Evolutionary conservation across 352 stramenopile species (phyloP), one percentile per base, ranked within the genome.

Genomic region (Pythium sukuiense): DNA sequence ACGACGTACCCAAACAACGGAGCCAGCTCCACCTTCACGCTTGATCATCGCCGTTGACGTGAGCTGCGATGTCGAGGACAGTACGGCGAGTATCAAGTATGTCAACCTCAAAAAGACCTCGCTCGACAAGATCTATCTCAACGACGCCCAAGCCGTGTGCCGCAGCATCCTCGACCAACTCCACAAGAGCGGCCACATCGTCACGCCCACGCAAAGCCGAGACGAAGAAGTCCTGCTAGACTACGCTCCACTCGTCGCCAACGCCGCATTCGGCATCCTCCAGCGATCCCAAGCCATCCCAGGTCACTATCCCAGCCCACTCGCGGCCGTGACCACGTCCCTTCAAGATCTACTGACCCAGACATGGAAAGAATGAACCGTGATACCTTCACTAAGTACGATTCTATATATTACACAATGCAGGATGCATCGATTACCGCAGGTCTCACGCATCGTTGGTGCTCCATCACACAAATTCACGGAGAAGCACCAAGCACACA

Each of bases 1-100:
- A 3, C 49, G 61, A 37, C 52, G 60, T 39, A 74, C 18, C 33
- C 41, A 11, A 27, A 2, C 27, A 39, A 56, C 33, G 57, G 49
- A 6, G 27, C 66, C 30, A 12, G 26, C 14, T 3, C 33, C 45
- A 26, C 26, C 13, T 32, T 48, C 59, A 66, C 67, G 67, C 6
- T 72, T 92, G 16, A 68, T 90, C 11, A 55, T 90, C 7, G 81
- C 81, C 43, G 59, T 92, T 27, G 83, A 92, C 48, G 59, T 92
- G 20, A 88, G 81, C 50, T 52, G 67, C 3, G 33, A 30, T 52
- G 58, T 43, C 16, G 32, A 37, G 53, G 14, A 5, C 39, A 50
- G 35, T 1, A 26, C 7, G 5, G 58, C 70, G 2, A 46, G 39
- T 26, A 61, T 88, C n/a, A 88, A 82, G 54, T 89, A 87, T 41